Conservation (phyloP, 768 basidiomycete species). For the Trametes cubensis region DNA sequence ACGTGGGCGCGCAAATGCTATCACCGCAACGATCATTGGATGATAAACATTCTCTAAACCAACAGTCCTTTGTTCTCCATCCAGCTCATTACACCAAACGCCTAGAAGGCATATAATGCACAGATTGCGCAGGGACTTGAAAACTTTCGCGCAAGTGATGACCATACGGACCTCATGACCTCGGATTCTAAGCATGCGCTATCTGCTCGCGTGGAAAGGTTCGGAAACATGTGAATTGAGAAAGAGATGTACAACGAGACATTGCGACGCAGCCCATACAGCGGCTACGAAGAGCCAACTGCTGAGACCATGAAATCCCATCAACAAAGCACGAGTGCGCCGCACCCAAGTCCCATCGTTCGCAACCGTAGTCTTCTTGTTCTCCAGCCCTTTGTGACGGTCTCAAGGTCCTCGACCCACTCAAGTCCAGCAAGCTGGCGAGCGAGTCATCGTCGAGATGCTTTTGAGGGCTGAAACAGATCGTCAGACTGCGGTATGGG, state of each 20-base stretch:
- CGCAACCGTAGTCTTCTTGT: constrained; percentile 37
- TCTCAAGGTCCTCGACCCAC: constrained; percentile 87
- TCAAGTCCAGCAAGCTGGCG: constrained; percentile 64
- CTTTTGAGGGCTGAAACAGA: constrained; percentile 65
- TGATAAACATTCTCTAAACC: too few species aligned
- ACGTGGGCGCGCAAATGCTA: background rate
- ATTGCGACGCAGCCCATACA: constrained; percentile 80
- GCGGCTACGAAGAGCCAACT: constrained; percentile 65
- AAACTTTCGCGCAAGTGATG: too few species aligned
- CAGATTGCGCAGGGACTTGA: too few species aligned
- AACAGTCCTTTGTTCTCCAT: too few species aligned
- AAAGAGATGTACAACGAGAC: constrained; percentile 81
- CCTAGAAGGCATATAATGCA: too few species aligned
- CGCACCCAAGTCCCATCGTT: constrained; percentile 92
- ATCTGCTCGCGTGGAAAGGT: background rate
- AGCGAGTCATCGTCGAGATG: constrained; percentile 86
- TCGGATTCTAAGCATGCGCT: too few species aligned
- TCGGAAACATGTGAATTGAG: constrained; percentile 13
- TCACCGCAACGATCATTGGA: background rate
- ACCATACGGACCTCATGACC: too few species aligned
- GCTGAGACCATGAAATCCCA: constrained; percentile 41
- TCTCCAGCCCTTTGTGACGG: constrained; percentile 85
- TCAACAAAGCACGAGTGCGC: constrained; percentile 45
- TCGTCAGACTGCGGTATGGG: constrained; percentile 24
- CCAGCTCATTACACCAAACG: too few species aligned